These are phyloP conservation scores for Acmispon strigosus DNA, from an alignment of 306 rosid species.

Conservation along the genomic window DNA sequence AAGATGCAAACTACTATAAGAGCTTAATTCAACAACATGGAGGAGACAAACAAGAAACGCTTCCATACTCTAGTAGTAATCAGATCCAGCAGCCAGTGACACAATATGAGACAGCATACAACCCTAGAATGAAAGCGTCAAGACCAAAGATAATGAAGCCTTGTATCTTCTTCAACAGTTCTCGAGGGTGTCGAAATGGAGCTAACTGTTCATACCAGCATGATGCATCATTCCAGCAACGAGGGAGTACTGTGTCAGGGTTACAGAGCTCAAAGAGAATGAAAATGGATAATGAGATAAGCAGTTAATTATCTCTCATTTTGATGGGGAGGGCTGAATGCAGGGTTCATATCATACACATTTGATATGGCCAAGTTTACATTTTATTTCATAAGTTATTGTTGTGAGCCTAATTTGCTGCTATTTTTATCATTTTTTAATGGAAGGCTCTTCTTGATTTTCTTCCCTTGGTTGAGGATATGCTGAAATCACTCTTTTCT, in stretches of 20 bases:
- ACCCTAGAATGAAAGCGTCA: slow-evolving; percentile 47
- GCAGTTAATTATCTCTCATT: slow-evolving; percentile 38
- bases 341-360: background rate
- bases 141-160: slow-evolving; percentile 86
- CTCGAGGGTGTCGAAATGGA: slow-evolving; percentile 91
- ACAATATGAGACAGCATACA: slow-evolving; percentile 46
- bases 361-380: background rate
- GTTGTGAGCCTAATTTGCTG: slow-evolving; percentile 6
- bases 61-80: slow-evolving; percentile 33
- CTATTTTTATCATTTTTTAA: slow-evolving; percentile 31
- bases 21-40: slow-evolving; percentile 96
- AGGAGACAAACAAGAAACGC: slow-evolving; percentile 65
- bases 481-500: slow-evolving; percentile 15
- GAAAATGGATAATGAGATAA: slow-evolving; percentile 78
- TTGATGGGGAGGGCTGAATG: slow-evolving; percentile 11
- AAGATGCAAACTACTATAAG: slow-evolving; percentile 74
- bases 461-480: slow-evolving; percentile 14
- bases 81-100: slow-evolving; percentile 35
- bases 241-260: slow-evolving; percentile 42
- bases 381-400: background rate
- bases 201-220: slow-evolving; percentile 78
- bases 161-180: slow-evolving; percentile 79
- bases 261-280: slow-evolving; percentile 61
- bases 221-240: slow-evolving; percentile 52
- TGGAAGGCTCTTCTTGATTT: slow-evolving; percentile 22